Evolutionary conservation across 345 rosid species (phyloP).

Genomic region (Punica granatum): DNA sequence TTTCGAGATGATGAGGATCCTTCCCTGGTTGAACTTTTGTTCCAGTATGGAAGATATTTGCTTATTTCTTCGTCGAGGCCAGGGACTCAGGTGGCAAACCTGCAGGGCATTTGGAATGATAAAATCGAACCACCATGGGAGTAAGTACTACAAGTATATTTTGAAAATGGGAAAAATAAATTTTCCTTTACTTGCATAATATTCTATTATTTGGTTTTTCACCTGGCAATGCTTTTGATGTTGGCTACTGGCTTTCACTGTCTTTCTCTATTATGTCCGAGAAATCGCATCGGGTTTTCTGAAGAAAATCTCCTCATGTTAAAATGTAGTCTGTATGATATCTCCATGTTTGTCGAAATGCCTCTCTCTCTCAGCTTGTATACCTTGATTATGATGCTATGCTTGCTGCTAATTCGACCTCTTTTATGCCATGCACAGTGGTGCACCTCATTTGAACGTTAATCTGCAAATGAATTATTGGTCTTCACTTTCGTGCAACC

Average conservation of each 20-base stretch:
- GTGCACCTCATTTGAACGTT: slow-evolving; percentile 86
- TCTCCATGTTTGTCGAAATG: neutral
- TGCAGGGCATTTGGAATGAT: slow-evolving; percentile 93
- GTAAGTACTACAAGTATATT: slow-evolving; percentile 32
- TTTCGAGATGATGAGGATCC: slow-evolving; percentile 80
- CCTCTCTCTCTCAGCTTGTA: slow-evolving; percentile 3
- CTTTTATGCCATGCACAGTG: slow-evolving; percentile 31
- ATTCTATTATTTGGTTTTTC: neutral
- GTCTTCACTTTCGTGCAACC: slow-evolving; percentile 85
- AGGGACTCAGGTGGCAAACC: slow-evolving; percentile 85
- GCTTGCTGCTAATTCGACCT: neutral
- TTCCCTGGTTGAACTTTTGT: slow-evolving; percentile 67
- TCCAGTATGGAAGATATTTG: slow-evolving; percentile 86
- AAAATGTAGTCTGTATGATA: neutral
- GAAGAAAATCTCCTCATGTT: neutral
- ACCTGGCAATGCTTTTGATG: neutral
- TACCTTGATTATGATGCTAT: neutral
- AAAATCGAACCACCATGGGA: slow-evolving; percentile 84
- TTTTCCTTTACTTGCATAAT: neutral
- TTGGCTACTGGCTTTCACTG: neutral
- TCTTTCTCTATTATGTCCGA: neutral
- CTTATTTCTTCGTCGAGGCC: slow-evolving; percentile 87
- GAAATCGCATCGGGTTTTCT: neutral
- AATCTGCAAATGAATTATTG: slow-evolving; percentile 98
- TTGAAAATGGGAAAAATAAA: neutral